These are phyloP conservation scores for Lodderomyces parapsilosis DNA, from an alignment of 1,139 yeast genomes.

Conservation along the genomic window DNA sequence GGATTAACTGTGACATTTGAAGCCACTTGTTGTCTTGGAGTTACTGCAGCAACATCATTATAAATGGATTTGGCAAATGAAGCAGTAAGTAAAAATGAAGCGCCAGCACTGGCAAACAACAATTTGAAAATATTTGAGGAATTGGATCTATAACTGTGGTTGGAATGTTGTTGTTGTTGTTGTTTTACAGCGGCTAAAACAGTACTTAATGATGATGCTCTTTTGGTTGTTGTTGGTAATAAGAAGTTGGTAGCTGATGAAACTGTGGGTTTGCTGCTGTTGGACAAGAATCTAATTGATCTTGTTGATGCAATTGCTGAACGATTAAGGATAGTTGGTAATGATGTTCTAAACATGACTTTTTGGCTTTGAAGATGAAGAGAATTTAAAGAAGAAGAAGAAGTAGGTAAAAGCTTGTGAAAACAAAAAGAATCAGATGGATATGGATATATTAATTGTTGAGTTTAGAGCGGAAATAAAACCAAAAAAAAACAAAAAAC, in stretches of 20 bases:
- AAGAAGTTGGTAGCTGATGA: slow-evolving; percentile 1
- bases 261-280: not conserved
- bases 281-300: slow-evolving; percentile 5
- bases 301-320: slow-evolving; percentile 2
- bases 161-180: slow-evolving; percentile 3
- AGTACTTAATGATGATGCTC: not conserved
- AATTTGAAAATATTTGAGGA: slow-evolving; percentile 11
- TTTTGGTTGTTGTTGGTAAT: not conserved
- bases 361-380: no score
- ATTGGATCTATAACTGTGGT: slow-evolving; percentile 2
- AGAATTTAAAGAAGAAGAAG: no score
- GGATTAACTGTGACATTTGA: slow-evolving; percentile 4
- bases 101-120: slow-evolving; percentile 14
- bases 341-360: not conserved
- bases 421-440: not conserved
- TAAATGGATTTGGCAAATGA: slow-evolving; percentile 11
- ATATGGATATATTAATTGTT: not conserved
- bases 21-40: slow-evolving; percentile 6
- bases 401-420: no score
- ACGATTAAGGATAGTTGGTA: slow-evolving; percentile 1
- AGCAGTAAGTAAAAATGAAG: slow-evolving; percentile 11
- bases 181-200: slow-evolving; percentile 1
- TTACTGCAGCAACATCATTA: slow-evolving; percentile 12
- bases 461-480: not conserved
- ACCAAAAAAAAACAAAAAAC: no score